Evolutionary conservation across 2,329 filamentous ascomycete genomes (phyloP).

Genomic region (Teratosphaeria viscida): DNA sequence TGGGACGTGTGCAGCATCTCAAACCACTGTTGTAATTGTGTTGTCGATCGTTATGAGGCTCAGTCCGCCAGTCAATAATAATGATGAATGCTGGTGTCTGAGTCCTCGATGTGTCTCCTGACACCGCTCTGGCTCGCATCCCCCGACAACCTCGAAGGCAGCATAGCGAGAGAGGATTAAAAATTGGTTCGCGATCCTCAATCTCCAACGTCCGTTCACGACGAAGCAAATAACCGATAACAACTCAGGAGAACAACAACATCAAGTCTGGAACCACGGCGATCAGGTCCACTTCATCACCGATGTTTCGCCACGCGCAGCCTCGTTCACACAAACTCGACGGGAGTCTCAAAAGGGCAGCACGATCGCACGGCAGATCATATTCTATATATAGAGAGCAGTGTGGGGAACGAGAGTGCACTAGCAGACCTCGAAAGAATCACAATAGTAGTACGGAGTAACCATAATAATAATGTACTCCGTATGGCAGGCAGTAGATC

Average conservation of each 20-base stretch:
- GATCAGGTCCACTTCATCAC: not conserved
- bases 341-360: not conserved
- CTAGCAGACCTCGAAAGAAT: too few species aligned
- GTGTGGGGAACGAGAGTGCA: not conserved
- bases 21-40: not conserved
- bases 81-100: not conserved
- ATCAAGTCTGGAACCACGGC: not conserved
- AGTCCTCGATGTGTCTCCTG: not conserved
- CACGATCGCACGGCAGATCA: not conserved
- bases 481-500: too few species aligned
- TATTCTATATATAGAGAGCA: not conserved
- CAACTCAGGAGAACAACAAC: not conserved
- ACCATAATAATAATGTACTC: too few species aligned
- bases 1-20: not conserved
- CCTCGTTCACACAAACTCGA: not conserved
- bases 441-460: too few species aligned
- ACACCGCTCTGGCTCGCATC: not conserved
- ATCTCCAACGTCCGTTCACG: not conserved
- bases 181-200: too few species aligned
- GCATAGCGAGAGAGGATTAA: too few species aligned
- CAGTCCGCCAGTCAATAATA: not conserved
- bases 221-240: not conserved
- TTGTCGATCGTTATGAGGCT: not conserved
- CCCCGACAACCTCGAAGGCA: too few species aligned
- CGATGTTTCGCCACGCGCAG: not conserved